Conservation (phyloP, 495 filamentous ascomycete species). For the Talaromyces ruber region DNA sequence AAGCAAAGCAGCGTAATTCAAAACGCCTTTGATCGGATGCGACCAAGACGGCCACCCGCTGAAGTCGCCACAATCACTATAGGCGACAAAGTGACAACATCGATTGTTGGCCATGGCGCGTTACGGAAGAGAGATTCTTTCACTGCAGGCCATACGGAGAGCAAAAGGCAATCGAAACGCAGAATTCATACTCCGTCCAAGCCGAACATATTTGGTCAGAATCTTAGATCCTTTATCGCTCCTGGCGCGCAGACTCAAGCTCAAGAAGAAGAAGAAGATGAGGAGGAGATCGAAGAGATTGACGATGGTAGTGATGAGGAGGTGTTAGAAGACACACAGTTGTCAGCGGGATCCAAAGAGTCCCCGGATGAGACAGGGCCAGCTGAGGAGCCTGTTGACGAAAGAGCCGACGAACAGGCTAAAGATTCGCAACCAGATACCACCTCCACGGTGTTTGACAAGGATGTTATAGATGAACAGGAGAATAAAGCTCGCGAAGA, state of each 20-base stretch:
- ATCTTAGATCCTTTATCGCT: conserved; percentile 67
- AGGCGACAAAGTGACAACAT: conserved; percentile 65
- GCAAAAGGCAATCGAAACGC: conserved; percentile 19
- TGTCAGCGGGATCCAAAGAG: conserved; percentile 7
- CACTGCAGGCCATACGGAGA: conserved; percentile 9
- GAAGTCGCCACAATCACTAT: conserved; percentile 86
- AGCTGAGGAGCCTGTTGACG: conserved; percentile 11
- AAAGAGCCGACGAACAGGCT: conserved; percentile 8
- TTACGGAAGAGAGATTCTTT: conserved; percentile 28
- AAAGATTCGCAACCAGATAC: conserved; percentile 12
- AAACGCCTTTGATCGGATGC: conserved; percentile 60
- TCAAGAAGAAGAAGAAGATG: conserved; percentile 15
- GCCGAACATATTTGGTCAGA: conserved; percentile 51
- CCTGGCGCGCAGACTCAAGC: conserved; percentile 43
- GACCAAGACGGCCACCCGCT: conserved; percentile 52
- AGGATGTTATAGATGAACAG: conserved; percentile 50
- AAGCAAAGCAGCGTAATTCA: conserved; percentile 43
- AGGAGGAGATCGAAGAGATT: conserved; percentile 21
- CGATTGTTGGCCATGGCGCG: conserved; percentile 43
- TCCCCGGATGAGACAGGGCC: conserved; percentile 10
- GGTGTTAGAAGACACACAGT: conserved; percentile 5
- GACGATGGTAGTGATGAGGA: conserved; percentile 25
- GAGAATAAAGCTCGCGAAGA: conserved; percentile 61
- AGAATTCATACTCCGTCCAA: conserved; percentile 33
- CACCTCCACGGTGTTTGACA: conserved; percentile 25